These are phyloP conservation scores for Penicillium paxilli DNA, from an alignment of 495 filamentous ascomycete species.

Conservation along the genomic window DNA sequence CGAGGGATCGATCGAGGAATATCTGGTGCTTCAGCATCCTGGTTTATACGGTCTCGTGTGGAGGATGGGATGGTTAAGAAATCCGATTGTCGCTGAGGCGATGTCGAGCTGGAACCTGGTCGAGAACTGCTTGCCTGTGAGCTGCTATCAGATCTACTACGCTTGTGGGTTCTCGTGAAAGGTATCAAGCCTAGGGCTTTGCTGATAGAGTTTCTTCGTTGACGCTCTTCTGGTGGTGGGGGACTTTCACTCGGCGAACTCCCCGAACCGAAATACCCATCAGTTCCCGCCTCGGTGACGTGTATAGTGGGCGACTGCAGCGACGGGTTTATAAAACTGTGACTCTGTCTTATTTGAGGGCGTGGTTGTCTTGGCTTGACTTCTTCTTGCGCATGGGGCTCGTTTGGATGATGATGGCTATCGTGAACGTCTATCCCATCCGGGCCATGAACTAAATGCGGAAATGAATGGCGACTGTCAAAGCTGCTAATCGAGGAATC, in stretches of 20 bases:
- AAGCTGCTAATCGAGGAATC: slow-evolving; percentile 38
- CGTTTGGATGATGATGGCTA: slow-evolving; percentile 1
- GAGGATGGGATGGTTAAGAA: slow-evolving; percentile 29
- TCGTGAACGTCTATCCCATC: slow-evolving; percentile 1
- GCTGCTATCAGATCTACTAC: slow-evolving; percentile 17
- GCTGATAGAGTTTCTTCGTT: slow-evolving; percentile 2
- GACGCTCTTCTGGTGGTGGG: slow-evolving; percentile 12
- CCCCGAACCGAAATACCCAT: slow-evolving; percentile 22
- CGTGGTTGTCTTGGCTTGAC: slow-evolving; percentile 14
- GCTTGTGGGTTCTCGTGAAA: slow-evolving; percentile 11
- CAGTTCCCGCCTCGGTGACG: slow-evolving; percentile 27
- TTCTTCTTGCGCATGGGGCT: slow-evolving; percentile 1
- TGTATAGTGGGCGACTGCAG: slow-evolving; percentile 33
- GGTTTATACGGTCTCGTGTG: slow-evolving; percentile 27
- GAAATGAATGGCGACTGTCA: slow-evolving; percentile 31
- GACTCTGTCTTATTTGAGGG: slow-evolving; percentile 23
- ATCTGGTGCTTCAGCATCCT: slow-evolving; percentile 21
- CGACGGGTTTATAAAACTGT: slow-evolving; percentile 22
- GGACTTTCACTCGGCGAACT: slow-evolving; percentile 20
- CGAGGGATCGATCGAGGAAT: slow-evolving; percentile 32
- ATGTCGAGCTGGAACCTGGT: slow-evolving; percentile 18
- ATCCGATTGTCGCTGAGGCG: slow-evolving; percentile 18
- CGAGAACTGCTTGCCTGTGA: slow-evolving; percentile 19
- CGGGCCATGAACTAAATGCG: slow-evolving; percentile 9
- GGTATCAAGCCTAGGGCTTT: slow-evolving; percentile 13